These are phyloP conservation scores for Rutstroemia sp. DNA, from an alignment of 2,329 filamentous ascomycete genomes.

Conservation along the genomic window DNA sequence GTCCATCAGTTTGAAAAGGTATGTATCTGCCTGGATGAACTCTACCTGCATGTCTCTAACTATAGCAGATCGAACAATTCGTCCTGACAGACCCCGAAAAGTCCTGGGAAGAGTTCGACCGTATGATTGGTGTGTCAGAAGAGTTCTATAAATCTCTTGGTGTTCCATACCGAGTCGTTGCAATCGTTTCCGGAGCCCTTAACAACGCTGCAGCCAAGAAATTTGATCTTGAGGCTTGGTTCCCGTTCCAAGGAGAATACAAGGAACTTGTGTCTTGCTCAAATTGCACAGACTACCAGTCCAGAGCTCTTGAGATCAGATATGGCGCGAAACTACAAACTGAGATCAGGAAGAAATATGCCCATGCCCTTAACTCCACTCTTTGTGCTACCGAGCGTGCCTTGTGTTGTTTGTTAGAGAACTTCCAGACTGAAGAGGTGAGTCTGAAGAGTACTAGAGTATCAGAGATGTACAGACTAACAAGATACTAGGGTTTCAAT, in stretches of 20 bases:
- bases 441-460: slow-evolving; percentile 25
- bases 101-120: slow-evolving; percentile 87
- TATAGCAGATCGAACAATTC: slow-evolving; percentile 64
- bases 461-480: slow-evolving; percentile 12
- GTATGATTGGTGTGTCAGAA: slow-evolving; percentile 86
- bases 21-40: slow-evolving; percentile 16
- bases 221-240: slow-evolving; percentile 93
- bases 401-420: slow-evolving; percentile 91
- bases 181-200: slow-evolving; percentile 91
- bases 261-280: slow-evolving; percentile 97
- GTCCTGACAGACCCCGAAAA: slow-evolving; percentile 77
- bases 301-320: slow-evolving; percentile 84
- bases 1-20: slow-evolving; percentile 97
- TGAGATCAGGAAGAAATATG: slow-evolving; percentile 83
- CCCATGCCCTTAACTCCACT: slow-evolving; percentile 86
- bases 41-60: slow-evolving; percentile 22
- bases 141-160: slow-evolving; percentile 90
- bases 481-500: slow-evolving; percentile 52
- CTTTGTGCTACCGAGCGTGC: slow-evolving; percentile 87
- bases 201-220: slow-evolving; percentile 90
- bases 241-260: slow-evolving; percentile 93
- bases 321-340: slow-evolving; percentile 83
- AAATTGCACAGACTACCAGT: slow-evolving; percentile 98
- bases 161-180: slow-evolving; percentile 84
- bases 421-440: slow-evolving; percentile 86